A percentile compares a stretch with the other conserved stretches of the same genome.
Conservation (phyloP, 257 asterid genomes). For the Cordia subcordata region DNA sequence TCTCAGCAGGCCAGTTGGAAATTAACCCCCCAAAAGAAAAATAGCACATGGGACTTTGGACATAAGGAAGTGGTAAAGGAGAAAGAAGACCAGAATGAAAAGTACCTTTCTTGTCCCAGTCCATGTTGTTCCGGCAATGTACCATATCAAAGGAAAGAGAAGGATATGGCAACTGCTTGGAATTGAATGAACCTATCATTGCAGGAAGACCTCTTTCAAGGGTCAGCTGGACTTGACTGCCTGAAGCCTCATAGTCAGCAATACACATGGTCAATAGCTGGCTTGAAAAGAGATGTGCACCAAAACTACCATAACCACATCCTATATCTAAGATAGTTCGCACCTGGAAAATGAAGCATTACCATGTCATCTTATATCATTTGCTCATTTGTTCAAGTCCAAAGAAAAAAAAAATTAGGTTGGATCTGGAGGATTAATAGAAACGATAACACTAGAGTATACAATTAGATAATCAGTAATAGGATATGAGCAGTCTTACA, state of each 20-base stretch:
- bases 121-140: slow-evolving; percentile 85
- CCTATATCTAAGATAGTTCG: slow-evolving; percentile 89
- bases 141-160: slow-evolving; percentile 97
- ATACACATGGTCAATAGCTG: slow-evolving; percentile 83
- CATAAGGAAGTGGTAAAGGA: background rate
- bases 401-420: too few species aligned
- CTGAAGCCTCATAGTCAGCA: slow-evolving; percentile 94
- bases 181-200: slow-evolving; percentile 82
- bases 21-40: too few species aligned
- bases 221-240: slow-evolving; percentile 98
- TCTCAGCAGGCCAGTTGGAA: too few species aligned
- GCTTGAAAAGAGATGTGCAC: slow-evolving; percentile 80
- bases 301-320: slow-evolving; percentile 98
- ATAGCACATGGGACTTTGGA: background rate
- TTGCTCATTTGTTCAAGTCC: too few species aligned
- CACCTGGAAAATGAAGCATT: slow-evolving; percentile 46
- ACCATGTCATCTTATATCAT: background rate
- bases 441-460: too few species aligned
- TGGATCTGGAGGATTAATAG: too few species aligned
- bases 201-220: slow-evolving; percentile 99
- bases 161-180: slow-evolving; percentile 89
- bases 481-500: too few species aligned
- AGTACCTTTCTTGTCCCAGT: slow-evolving; percentile 94
- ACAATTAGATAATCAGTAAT: too few species aligned
- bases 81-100: slow-evolving; percentile 4